Evolutionary conservation across 306 rosid species (phyloP), one percentile per base, ranked within the genome.

Genomic region (Chamaecrista fasciculata): DNA sequence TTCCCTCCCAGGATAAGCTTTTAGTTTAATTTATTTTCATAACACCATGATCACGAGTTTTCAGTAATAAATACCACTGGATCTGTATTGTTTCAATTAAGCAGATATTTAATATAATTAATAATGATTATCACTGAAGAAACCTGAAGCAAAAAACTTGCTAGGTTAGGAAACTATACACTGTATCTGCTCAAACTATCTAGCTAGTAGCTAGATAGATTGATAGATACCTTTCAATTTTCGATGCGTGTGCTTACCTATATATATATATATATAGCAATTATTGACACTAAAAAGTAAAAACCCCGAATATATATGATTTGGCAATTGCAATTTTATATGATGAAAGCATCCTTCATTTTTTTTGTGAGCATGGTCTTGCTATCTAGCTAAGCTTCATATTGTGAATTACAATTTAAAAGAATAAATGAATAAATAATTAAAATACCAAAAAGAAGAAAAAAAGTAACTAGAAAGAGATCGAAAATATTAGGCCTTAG

Each of bases 171-270:
- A 48, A 49, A 31, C 60, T 19, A 67, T 67, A 31, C 71, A 67
- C 24, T 67, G 71, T 15, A 67, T 66, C 71, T 67, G 33, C 36
- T 31, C 71, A 33, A 66, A 29, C 15, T n/a, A n/a, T n/a, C n/a
- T n/a, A n/a, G n/a, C n/a, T n/a, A n/a, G n/a, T n/a, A n/a, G n/a
- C n/a, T 8, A 15, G 7, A 0, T 43, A 3, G 19, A 14, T 15
- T 20, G 16, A 11, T 24, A 23, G 33, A 23, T 8, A 25, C 44
- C 20, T 67, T 33, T 49, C 20, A 1, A 47, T 66, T 66, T 66
- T 66, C 14, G 28, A 44, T 64, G 23, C 2, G 15, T 42, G 52
- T 42, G 68, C 50, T 62, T 43, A 18, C 15, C 42, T n/a, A 24
- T 8, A 23, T 23, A 33, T 33, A 23, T 23, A 33, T 33, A 4